Evolutionary conservation across 2,329 filamentous ascomycete species (phyloP), one percentile per base, ranked within the genome.

Genomic region (Cladosporium sp.): DNA sequence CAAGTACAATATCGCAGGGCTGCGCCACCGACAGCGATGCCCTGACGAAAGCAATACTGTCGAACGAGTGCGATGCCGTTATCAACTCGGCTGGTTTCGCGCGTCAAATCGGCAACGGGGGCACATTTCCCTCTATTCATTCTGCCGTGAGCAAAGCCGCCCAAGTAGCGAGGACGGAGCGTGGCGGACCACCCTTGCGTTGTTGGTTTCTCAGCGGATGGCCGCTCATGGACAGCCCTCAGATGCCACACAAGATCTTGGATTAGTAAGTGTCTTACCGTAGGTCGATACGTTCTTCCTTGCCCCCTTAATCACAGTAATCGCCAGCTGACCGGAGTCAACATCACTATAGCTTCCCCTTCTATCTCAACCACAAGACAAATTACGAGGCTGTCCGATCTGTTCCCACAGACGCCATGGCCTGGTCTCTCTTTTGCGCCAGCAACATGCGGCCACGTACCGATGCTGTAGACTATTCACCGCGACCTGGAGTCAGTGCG

Each of bases 31-130:
- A 81, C 65, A 58, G 74, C 18, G 64, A 58, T 18, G 64, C 71
- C 8, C 74, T 82, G 59, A 76, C 75, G 60, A 68, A 69, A 13
- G 77, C 77, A 6, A 75, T 82, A 26, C 62, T 78, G 21, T 72
- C 77, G 7, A 59, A 74, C 63, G 64, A 72, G 51, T 80, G 79
- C 67, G 76, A 80, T 65, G 79, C 73, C 13, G 73, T 82, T 25
- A 70, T 82, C 65, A 78, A 76, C 63, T 75, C 77, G 2, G 80
- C 79, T 10, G 79, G 79, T 5, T 68, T 77, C 48, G 76, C 77
- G 66, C 75, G 39, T 74, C 75, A 61, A 76, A 25, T 51, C 5
- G 48, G 48, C 2, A 51, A 28, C 13, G 48, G 48, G 28, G 48
- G 72, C 58, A 68, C 77, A 6, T 66, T 80, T 46, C 75, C 78